Evolutionary conservation across 148 eudicot species (phyloP).

Genomic region (Bassia scoparia): DNA sequence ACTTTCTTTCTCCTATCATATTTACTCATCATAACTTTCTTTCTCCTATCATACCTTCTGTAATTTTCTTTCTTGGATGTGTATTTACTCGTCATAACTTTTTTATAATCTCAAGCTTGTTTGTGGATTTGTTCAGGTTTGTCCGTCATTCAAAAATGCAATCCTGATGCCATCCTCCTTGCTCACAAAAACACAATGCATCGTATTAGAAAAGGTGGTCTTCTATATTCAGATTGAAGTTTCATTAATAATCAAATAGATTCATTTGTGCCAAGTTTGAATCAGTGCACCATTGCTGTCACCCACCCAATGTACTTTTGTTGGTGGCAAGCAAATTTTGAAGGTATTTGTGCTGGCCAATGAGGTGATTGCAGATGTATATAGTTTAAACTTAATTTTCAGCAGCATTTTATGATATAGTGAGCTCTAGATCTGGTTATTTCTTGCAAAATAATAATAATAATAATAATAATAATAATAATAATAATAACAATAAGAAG

Average conservation of each 20-base stretch:
- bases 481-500: too few species aligned
- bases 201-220: slow-evolving; percentile 62
- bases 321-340: neutral
- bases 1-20: too few species aligned
- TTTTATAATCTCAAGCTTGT: slow-evolving; percentile 5
- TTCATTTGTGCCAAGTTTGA: neutral
- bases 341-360: neutral
- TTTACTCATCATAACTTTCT: neutral
- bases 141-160: slow-evolving; percentile 70
- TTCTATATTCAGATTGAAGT: slow-evolving; percentile 9
- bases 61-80: neutral
- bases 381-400: neutral
- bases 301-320: neutral
- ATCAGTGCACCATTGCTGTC: neutral
- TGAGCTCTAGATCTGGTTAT: too few species aligned
- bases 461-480: too few species aligned
- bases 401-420: neutral
- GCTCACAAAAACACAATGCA: slow-evolving; percentile 77
- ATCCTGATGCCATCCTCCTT: slow-evolving; percentile 72
- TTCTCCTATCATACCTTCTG: neutral
- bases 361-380: neutral
- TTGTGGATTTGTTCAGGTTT: slow-evolving; percentile 53
- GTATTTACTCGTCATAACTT: neutral
- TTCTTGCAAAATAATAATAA: too few species aligned
- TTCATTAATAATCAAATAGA: neutral